Base-by-base conservation (phyloP, 2,329 filamentous ascomycete species). In the Colletotrichum eleusines region DNA sequence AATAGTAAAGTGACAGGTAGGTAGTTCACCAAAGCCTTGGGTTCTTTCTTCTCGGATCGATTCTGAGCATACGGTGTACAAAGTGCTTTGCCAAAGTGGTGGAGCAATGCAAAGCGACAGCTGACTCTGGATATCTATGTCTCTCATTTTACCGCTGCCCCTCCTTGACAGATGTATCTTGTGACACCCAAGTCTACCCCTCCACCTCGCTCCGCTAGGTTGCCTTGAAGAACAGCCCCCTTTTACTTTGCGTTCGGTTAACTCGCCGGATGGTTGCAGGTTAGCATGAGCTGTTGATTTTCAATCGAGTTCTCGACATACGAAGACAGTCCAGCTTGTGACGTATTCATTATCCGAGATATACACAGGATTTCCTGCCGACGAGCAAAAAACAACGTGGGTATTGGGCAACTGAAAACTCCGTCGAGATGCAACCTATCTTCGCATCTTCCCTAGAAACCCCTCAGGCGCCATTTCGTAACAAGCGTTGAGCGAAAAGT, bases 361-460 rank as follows among this genome's bases (percentile, higher is more conserved):
- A 26, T 33, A 51, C 44, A 16, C 18, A 16, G 26, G 12, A 20
- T 2, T 8, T 23, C 28, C 20, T n/a, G 57, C 35, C 18, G 23
- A 48, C 33, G 23, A 44, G 48, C 60, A 51, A 63, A 53, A 63
- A n/a, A 63, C 20, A 40, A 44, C 31, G 12, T 50, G 60, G 60
- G 60, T 63, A 63, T 63, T 53, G 35, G 48, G 48, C 35, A 51
- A 65, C 38, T 38, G 46, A 59, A 46, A 65, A 65, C 63, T 65
- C 53, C 20, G 8, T 38, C 53, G 23, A 54, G 28, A 65, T 59
- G 53, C 40, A 59, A 33, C 46, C 62, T 63, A 35, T 42, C 20
- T 26, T 42, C 35, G 42, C 33, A 63, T 63, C 60, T 12, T 54
- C 16, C 46, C 46, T 28, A 54, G 2, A 42, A 54, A 18, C 38